Base-by-base conservation (phyloP, 2,329 filamentous ascomycete genomes). In the Fusarium odoratissimum region DNA sequence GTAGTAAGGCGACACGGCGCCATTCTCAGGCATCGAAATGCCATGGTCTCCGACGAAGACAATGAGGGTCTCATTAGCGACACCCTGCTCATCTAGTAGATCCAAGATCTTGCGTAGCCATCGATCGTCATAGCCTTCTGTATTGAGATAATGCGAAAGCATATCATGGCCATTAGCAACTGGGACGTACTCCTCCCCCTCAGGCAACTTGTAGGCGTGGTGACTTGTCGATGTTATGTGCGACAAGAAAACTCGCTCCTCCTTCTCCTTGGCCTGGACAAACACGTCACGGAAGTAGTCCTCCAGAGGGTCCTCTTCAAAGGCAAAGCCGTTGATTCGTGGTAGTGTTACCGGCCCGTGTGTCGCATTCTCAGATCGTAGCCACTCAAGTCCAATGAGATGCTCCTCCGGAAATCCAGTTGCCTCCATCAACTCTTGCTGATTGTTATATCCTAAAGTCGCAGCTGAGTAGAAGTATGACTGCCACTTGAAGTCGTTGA, bases 321-420 rank as follows among this genome's bases (percentile, higher is more conserved):
- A 78, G 19, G 77, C 80, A n/a, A 81, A 82, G 31, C 81, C 80
- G 68, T 82, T 82, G 51, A 81, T 76, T 37, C 80, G 78, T 6
- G 78, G 71, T 10, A 80, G 25, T 3, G 72, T 76, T 8, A 77
- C 76, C 7, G 74, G 69, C 2, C 79, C 79, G 25, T 80, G 78
- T 35, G 78, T 81, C 23, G 79, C 78, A 6, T 74, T 56, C 5
- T 76, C 70, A 12, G 76, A 76, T 23, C 76, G 71, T 11, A 82
- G 71, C 41, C 79, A 80, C 60, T 81, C 80, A 41, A 72, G 77
- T 21, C 63, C 59, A 21, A 82, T 74, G 5, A 79, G 72, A 25
- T 79, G 69, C 5, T 79, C 70, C 3, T 71, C 31, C 0, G 75
- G 64, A 38, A 79, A 83, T n/a, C 81, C 81, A 28, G 17, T 57